Conservation (phyloP, 345 rosid genomes). For the Aurinia saxatilis region DNA sequence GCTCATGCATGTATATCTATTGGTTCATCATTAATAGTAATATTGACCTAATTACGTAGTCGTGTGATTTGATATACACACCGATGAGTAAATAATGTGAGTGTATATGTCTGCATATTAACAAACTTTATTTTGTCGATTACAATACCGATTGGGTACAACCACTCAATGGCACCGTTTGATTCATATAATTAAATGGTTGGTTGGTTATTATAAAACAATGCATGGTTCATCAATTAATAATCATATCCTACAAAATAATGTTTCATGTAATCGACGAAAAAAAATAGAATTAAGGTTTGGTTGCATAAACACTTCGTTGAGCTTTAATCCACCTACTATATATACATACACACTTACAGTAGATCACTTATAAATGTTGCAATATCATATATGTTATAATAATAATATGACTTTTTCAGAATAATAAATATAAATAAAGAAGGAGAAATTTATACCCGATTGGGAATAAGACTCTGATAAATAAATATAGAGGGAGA, state of each 20-base stretch:
- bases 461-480: no score
- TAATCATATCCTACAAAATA: neutral
- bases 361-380: no score
- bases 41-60: neutral
- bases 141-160: constrained; percentile 10
- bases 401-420: no score
- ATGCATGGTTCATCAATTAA: neutral
- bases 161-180: constrained; percentile 7
- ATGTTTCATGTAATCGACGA: neutral
- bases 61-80: neutral
- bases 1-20: neutral
- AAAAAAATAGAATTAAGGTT: neutral
- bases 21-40: neutral
- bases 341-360: neutral
- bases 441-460: no score
- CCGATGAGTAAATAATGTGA: neutral
- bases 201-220: neutral
- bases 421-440: no score
- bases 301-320: neutral
- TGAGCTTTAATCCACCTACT: neutral
- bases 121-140: neutral
- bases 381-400: no score
- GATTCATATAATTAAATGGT: neutral
- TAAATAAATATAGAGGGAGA: no score
- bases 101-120: neutral